Evolutionary conservation across 768 basidiomycete species (phyloP).

Genomic region (Boletellus sp.): DNA sequence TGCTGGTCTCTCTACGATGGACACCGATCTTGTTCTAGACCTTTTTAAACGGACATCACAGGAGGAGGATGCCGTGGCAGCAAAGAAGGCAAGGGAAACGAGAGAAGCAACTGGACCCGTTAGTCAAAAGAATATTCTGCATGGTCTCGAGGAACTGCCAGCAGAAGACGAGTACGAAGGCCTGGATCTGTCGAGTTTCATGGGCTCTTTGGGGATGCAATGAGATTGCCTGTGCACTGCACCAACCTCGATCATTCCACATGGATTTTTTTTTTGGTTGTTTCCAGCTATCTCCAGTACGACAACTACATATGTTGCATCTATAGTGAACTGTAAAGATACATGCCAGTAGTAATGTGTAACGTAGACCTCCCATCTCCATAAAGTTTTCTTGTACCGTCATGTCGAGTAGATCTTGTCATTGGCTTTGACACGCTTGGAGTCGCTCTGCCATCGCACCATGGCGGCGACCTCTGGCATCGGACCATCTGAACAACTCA

Average conservation of each 20-base stretch:
- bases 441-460: background rate
- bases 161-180: conserved; percentile 90
- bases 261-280: conserved; percentile 13
- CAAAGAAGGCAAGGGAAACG: conserved; percentile 50
- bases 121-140: conserved; percentile 79
- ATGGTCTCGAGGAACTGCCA: conserved; percentile 88
- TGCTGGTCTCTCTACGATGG: conserved; percentile 90
- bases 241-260: conserved; percentile 14
- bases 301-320: conserved; percentile 32
- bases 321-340: conserved; percentile 34
- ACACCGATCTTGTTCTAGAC: conserved; percentile 94
- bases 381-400: conserved; percentile 17
- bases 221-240: conserved; percentile 19
- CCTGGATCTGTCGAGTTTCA: conserved; percentile 81
- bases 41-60: conserved; percentile 78
- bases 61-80: conserved; percentile 66
- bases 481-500: conserved; percentile 54
- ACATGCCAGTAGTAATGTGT: conserved; percentile 34
- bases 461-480: conserved; percentile 82
- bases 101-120: conserved; percentile 54
- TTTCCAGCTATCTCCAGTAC: conserved; percentile 12
- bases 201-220: conserved; percentile 69
- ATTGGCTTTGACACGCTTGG: no score
- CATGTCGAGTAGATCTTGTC: background rate
- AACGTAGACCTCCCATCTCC: conserved; percentile 23